phyloP scores from a whole-genome alignment of 805 yeast species.

The Kodamaea neixiangensis region DNA sequence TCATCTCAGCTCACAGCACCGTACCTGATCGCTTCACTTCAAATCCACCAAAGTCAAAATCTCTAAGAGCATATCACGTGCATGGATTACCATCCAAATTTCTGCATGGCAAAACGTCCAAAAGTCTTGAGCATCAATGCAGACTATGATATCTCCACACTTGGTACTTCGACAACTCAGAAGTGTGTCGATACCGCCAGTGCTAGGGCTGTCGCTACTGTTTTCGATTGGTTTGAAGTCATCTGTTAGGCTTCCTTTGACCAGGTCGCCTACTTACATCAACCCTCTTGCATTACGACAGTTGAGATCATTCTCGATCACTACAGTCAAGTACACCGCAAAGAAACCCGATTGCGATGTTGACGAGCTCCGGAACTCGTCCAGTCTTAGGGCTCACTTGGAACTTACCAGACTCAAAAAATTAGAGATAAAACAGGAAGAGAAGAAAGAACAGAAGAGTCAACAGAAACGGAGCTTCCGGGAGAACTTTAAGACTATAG shows the following conservation, averaged over 20 bases:
- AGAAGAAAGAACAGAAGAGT: slow-evolving; percentile 25
- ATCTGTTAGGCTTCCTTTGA: neutral
- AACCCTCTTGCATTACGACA: neutral
- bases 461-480: slow-evolving; percentile 29
- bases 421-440: slow-evolving; percentile 30
- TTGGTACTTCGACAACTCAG: neutral
- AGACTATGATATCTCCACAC: neutral
- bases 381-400: slow-evolving; percentile 26
- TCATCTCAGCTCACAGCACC: no score
- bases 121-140: neutral
- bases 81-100: neutral
- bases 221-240: neutral
- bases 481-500: slow-evolving; percentile 38
- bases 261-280: neutral
- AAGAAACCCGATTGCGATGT: neutral
- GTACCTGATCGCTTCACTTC: no score
- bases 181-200: neutral
- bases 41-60: neutral
- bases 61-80: neutral
- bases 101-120: neutral
- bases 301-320: neutral
- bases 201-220: neutral
- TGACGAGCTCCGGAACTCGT: neutral
- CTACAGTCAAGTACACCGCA: neutral
- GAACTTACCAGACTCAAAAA: slow-evolving; percentile 27